A percentile compares a stretch with the other conserved stretches of the same genome.
These are phyloP conservation scores for Ustilago tritici DNA, from an alignment of 1,284 basidiomycete species.

Conservation along the genomic window DNA sequence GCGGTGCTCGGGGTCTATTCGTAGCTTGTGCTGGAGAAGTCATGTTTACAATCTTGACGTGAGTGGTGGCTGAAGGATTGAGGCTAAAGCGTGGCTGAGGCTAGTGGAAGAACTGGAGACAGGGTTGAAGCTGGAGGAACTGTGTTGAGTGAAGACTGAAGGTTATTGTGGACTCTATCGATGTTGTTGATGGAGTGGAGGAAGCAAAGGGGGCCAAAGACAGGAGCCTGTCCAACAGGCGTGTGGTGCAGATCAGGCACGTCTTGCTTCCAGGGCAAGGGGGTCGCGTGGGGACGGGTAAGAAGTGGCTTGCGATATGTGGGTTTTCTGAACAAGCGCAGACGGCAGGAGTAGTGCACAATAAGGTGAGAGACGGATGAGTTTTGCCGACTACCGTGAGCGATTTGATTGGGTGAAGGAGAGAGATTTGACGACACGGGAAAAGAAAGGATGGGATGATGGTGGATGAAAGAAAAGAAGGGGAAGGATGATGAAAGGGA, in stretches of 20 bases:
- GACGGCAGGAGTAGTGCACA: no score
- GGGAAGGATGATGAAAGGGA: neutral
- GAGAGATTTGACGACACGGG: constrained; percentile 1
- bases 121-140: no score
- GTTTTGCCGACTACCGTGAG: neutral
- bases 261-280: neutral
- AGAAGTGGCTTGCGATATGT: neutral
- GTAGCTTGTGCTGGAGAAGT: constrained; percentile 17
- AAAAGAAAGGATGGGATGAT: constrained; percentile 8
- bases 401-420: neutral
- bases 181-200: no score
- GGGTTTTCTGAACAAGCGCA: neutral
- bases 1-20: constrained; percentile 23
- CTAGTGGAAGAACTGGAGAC: no score
- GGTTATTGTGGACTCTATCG: no score
- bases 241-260: neutral
- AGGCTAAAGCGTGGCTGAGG: neutral
- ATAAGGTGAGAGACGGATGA: neutral
- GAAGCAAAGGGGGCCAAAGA: neutral
- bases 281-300: neutral
- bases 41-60: constrained; percentile 11
- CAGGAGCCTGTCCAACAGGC: neutral
- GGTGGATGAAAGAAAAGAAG: constrained; percentile 17
- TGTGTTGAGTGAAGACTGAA: no score
- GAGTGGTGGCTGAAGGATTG: neutral